Base-by-base conservation (phyloP, 805 yeast genomes). In the Lachancea quebecensis region DNA sequence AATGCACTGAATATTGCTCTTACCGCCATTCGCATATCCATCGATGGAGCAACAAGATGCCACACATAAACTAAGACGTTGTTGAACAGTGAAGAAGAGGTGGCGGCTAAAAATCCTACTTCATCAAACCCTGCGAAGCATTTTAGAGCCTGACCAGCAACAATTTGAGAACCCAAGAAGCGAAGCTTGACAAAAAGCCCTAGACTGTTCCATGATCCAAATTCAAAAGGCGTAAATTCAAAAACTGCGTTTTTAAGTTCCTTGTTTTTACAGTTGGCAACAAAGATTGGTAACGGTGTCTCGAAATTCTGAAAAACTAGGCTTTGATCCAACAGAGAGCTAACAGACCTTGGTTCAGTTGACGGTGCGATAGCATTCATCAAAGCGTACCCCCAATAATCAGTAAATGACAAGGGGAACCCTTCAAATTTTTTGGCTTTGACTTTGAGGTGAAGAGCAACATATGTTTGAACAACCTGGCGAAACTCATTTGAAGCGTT, bases 361-460 rank as follows among this genome's bases (percentile, higher is more conserved):
- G 2, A 66, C 50, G 29, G 69, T 48, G 5, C 66, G 58, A 10
- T 57, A 42, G 18, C 56, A 46, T 75, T 66, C 2, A 78, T 66
- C 31, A 81, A 63, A 0, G 85, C 85, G 48, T 79, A 66, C 0
- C 85, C 86, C 83, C 85, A 78, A 53, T 80, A 81, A 54, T 81
- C 87, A 0, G 85, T 81, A 35, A 81, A 68, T 0, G 85, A 77
- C 0, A 79, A 63, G 15, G 71, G 71, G 52, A 74, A 78, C 0
- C 85, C 85, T 2, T 70, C 66, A 12, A 60, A 51, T 50, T 72
- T 77, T 51, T 81, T 79, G 2, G 73, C 58, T 32, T 76, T 63
- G 0, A 79, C 80, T 47, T 76, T 80, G 11, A 67, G 55, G 50
- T 78, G 82, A n/a, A 81, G 57, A 14, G 67, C 67, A 40, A 70